Evolutionary conservation across 768 basidiomycete species (phyloP).

Genomic region (Fistulinella prunicolor): DNA sequence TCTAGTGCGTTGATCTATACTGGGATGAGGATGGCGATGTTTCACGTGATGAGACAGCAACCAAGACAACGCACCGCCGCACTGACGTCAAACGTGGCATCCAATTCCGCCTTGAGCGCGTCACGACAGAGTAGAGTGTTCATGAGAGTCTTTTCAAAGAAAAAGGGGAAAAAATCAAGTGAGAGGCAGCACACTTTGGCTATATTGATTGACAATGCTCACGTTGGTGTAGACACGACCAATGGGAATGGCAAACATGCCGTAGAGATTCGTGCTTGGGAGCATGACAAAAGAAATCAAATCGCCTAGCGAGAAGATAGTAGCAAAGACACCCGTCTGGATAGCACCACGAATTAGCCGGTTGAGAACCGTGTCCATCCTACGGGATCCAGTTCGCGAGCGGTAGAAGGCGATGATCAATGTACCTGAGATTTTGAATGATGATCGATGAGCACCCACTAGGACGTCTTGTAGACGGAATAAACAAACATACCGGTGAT

Average conservation of each 20-base stretch:
- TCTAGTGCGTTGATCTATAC: not conserved
- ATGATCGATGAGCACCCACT: too few species aligned
- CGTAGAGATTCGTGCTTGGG: slow-evolving; percentile 32
- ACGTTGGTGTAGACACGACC: slow-evolving; percentile 49
- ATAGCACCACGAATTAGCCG: slow-evolving; percentile 9
- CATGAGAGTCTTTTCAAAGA: not conserved
- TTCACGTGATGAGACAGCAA: not conserved
- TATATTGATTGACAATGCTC: slow-evolving; percentile 12
- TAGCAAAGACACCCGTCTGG: slow-evolving; percentile 3
- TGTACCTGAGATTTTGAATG: slow-evolving; percentile 15
- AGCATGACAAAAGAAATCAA: slow-evolving; percentile 36
- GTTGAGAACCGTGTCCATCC: slow-evolving; percentile 43
- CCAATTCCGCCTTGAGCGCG: slow-evolving; percentile 43
- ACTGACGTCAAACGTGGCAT: slow-evolving; percentile 41
- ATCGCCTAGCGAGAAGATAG: slow-evolving; percentile 25
- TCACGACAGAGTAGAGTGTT: not conserved
- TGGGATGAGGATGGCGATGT: not conserved
- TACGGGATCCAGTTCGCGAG: slow-evolving; percentile 49
- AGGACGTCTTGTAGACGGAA: too few species aligned
- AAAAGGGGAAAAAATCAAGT: too few species aligned
- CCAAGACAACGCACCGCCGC: not conserved
- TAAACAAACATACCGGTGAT: slow-evolving; percentile 37
- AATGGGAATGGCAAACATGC: slow-evolving; percentile 39
- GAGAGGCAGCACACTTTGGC: too few species aligned
- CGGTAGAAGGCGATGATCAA: not conserved